These are phyloP conservation scores for Coemansia sp. DNA, from an alignment of 192 early-diverging fungal genomes.

Conservation along the genomic window DNA sequence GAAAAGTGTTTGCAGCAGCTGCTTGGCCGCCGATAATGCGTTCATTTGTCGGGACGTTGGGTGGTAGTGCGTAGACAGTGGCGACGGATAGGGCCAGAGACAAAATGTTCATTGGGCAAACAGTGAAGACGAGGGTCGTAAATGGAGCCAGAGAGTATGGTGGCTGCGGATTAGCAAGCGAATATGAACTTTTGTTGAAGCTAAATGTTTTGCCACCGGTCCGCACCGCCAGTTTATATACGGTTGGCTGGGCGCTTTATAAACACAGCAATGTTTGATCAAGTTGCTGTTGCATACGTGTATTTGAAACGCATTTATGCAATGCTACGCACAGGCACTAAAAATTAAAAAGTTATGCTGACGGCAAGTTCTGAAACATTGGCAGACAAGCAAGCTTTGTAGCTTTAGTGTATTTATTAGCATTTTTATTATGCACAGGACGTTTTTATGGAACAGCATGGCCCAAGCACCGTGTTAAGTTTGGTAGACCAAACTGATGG, in stretches of 20 bases:
- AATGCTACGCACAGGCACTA: background rate
- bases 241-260: background rate
- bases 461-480: conserved; percentile 59
- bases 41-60: conserved; percentile 5
- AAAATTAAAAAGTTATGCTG: background rate
- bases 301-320: conserved; percentile 4
- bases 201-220: no score
- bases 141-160: background rate
- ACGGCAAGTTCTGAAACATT: background rate
- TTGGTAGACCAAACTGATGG: background rate
- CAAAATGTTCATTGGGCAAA: background rate
- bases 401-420: background rate
- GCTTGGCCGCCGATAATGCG: conserved; percentile 37
- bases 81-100: background rate
- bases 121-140: background rate
- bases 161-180: no score
- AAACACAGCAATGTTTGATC: no score
- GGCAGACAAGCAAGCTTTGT: background rate
- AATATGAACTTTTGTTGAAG: no score
- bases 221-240: background rate
- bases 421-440: background rate
- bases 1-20: conserved; percentile 15
- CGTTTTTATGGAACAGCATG: background rate
- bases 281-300: background rate
- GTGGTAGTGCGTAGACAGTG: background rate